Percentiles rank a stretch among this genome's conserved stretches.
These are phyloP conservation scores for Boletellus deceptivus DNA, from an alignment of 1,284 basidiomycete genomes.

Conservation along the genomic window DNA sequence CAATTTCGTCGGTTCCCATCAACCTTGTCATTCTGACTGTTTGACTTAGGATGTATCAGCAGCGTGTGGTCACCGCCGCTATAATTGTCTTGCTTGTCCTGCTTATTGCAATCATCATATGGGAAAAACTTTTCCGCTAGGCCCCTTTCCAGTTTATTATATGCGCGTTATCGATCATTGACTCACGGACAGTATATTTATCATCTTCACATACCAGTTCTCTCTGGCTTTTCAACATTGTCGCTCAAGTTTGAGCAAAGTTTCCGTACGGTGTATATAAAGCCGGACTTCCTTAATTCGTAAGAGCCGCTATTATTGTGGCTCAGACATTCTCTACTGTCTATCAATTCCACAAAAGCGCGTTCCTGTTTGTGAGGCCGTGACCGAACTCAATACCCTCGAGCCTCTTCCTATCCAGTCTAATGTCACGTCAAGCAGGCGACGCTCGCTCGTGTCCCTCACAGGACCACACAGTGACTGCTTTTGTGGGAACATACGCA, in stretches of 20 bases:
- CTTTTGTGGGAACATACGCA: slow-evolving; percentile 60
- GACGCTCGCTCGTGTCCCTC: slow-evolving; percentile 51
- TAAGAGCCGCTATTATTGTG: neutral
- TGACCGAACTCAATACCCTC: slow-evolving; percentile 27
- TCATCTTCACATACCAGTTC: slow-evolving; percentile 22
- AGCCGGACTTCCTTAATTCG: slow-evolving; percentile 6
- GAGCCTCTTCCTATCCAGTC: slow-evolving; percentile 52
- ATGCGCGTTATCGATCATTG: slow-evolving; percentile 5
- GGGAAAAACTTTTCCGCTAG: slow-evolving; percentile 60
- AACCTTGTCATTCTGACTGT: slow-evolving; percentile 16
- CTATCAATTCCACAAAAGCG: slow-evolving; percentile 65
- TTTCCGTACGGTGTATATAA: slow-evolving; percentile 12
- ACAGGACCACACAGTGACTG: slow-evolving; percentile 51
- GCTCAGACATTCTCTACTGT: slow-evolving; percentile 39
- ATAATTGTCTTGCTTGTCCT: slow-evolving; percentile 70
- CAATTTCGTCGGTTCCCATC: slow-evolving; percentile 3
- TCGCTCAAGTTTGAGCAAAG: neutral
- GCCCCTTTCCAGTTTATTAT: slow-evolving; percentile 12
- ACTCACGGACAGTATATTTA: slow-evolving; percentile 32
- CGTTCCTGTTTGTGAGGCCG: slow-evolving; percentile 56
- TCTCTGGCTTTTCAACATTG: neutral
- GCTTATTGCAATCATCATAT: slow-evolving; percentile 69
- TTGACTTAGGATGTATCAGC: slow-evolving; percentile 74
- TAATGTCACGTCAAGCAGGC: slow-evolving; percentile 53
- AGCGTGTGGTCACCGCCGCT: slow-evolving; percentile 66